These are phyloP conservation scores for Stenocarpella maydis DNA, from an alignment of 2,329 filamentous ascomycete species.

Conservation along the genomic window DNA sequence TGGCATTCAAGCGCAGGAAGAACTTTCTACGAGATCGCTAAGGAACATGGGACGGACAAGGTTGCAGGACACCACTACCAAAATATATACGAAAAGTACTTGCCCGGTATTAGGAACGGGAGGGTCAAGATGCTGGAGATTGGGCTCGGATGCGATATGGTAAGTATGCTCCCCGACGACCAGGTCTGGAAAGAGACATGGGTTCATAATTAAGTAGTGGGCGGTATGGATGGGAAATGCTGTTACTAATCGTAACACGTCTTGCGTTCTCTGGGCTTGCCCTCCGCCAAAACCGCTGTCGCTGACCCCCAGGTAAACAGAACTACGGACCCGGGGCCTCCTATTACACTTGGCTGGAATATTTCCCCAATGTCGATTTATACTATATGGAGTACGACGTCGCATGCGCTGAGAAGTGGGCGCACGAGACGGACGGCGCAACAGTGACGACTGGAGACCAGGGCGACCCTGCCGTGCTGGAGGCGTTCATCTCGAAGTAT, in stretches of 20 bases:
- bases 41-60: slow-evolving; percentile 50
- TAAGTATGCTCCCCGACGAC: slow-evolving; percentile 21
- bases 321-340: slow-evolving; percentile 48
- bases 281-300: rapidly evolving
- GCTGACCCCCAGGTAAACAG: neutral
- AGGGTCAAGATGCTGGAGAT: slow-evolving; percentile 52
- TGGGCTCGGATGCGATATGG: slow-evolving; percentile 51
- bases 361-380: slow-evolving; percentile 41
- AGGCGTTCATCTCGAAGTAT: neutral
- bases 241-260: neutral
- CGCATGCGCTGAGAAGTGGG: neutral
- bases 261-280: neutral
- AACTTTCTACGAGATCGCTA: slow-evolving; percentile 43
- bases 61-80: slow-evolving; percentile 45
- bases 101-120: slow-evolving; percentile 43
- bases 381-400: slow-evolving; percentile 46
- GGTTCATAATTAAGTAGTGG: neutral
- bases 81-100: slow-evolving; percentile 47
- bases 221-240: no score
- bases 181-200: neutral
- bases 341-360: slow-evolving; percentile 52
- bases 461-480: neutral
- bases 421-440: neutral
- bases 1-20: neutral
- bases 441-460: neutral